A percentile compares a stretch with the other conserved stretches of the same genome.
phyloP scores from a whole-genome alignment of 2,329 filamentous ascomycete species.

The Cadophora luteo-olivacea region DNA sequence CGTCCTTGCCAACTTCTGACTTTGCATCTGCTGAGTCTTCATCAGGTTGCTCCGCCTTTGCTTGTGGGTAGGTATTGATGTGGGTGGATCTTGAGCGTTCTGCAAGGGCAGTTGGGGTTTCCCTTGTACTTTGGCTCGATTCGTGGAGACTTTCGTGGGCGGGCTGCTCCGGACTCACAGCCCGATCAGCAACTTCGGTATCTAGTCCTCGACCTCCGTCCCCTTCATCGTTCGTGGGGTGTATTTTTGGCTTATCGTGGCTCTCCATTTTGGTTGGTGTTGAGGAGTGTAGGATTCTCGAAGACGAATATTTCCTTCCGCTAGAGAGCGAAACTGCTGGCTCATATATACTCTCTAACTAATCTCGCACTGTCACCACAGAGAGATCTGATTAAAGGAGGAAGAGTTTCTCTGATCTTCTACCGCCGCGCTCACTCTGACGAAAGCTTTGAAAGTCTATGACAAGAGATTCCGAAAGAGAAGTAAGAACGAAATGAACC shows the following conservation, averaged over 20 bases:
- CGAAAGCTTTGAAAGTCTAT: background rate
- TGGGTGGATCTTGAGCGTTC: no score
- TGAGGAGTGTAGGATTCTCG: background rate
- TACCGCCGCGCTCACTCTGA: background rate
- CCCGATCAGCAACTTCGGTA: background rate
- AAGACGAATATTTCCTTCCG: background rate
- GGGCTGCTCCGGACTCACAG: background rate
- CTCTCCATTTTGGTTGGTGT: background rate
- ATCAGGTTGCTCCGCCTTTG: background rate
- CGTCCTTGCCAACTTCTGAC: background rate
- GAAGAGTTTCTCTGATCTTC: background rate
- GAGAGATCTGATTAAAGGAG: background rate
- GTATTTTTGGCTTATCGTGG: background rate
- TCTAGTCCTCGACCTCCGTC: background rate
- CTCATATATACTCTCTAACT: background rate
- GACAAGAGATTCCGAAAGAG: background rate
- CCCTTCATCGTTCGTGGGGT: background rate
- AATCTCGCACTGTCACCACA: background rate
- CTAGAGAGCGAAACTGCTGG: background rate
- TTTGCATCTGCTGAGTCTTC: background rate
- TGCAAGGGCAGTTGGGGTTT: background rate
- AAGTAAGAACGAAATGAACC: background rate
- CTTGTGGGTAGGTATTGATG: background rate
- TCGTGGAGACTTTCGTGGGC: background rate
- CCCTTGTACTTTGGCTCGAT: background rate